Conservation (phyloP, 2,329 filamentous ascomycete genomes). For the Neonectria faginata region DNA sequence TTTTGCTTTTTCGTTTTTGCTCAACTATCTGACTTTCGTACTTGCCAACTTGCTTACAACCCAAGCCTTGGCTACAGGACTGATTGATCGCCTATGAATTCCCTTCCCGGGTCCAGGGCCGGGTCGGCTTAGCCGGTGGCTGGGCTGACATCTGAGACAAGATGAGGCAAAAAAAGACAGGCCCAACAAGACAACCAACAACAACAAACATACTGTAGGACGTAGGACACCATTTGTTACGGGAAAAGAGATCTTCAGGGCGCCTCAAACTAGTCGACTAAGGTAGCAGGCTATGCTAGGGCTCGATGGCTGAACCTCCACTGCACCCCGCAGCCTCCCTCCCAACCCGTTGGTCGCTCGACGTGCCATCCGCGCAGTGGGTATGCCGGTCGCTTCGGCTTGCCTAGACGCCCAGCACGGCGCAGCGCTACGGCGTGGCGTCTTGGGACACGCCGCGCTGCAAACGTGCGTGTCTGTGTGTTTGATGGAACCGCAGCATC, state of each 20-base stretch:
- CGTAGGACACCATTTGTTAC: background rate
- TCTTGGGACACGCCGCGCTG: background rate
- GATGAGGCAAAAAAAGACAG: background rate
- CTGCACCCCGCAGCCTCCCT: constrained; percentile 40
- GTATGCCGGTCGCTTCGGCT: constrained; percentile 18
- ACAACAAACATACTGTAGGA: background rate
- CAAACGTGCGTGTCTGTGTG: background rate
- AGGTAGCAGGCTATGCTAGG: constrained; percentile 3
- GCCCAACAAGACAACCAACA: background rate
- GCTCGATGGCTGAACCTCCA: constrained; percentile 19
- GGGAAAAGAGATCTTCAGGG: constrained; percentile 17
- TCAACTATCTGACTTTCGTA: background rate
- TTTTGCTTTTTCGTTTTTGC: constrained; percentile 12
- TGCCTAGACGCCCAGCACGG: constrained; percentile 17
- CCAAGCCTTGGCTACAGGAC: constrained; percentile 2
- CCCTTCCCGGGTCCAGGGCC: constrained; percentile 17
- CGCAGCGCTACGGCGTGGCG: constrained; percentile 10
- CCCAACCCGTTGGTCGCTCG: constrained; percentile 24
- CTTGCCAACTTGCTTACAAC: background rate
- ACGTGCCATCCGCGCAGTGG: constrained; percentile 17
- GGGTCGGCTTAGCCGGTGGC: constrained; percentile 24
- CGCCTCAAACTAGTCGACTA: constrained; percentile 3
- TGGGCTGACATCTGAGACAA: constrained; percentile 12
- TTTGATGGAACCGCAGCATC: constrained; percentile 16
- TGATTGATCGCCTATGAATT: constrained; percentile 6